phyloP scores from a whole-genome alignment of 106 monocot genomes.

The Apostasia shenzhenica region DNA sequence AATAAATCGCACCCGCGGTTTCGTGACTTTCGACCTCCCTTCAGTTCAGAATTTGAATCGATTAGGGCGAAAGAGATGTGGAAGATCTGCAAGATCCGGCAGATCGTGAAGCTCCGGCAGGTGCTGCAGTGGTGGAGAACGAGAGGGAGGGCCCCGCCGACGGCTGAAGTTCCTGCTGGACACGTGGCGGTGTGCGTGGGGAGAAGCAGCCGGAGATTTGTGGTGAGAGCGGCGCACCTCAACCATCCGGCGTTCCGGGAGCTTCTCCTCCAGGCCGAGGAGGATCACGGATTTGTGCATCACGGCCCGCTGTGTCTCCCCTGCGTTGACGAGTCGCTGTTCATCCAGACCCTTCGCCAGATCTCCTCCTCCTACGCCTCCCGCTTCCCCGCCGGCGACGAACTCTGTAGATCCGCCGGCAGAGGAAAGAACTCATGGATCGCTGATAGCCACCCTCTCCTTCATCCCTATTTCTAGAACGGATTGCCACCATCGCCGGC shows the following conservation, averaged over 20 bases:
- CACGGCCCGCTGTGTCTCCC: slow-evolving; percentile 52
- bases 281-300: slow-evolving; percentile 52
- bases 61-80: not conserved
- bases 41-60: no score
- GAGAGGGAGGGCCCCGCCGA: slow-evolving; percentile 11
- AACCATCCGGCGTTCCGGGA: slow-evolving; percentile 62
- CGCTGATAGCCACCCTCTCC: not conserved
- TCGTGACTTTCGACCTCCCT: not conserved
- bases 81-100: slow-evolving; percentile 44
- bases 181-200: slow-evolving; percentile 66
- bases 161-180: slow-evolving; percentile 45
- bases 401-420: no score
- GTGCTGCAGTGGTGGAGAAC: slow-evolving; percentile 41
- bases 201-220: slow-evolving; percentile 27
- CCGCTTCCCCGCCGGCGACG: not conserved
- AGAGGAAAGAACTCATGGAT: not conserved
- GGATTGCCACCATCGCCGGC: not conserved
- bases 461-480: not conserved
- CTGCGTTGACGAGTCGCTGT: slow-evolving; percentile 49
- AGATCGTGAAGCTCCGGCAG: slow-evolving; percentile 47
- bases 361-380: slow-evolving; percentile 28
- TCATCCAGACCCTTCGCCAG: slow-evolving; percentile 41
- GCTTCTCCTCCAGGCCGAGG: slow-evolving; percentile 51
- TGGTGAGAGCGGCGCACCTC: slow-evolving; percentile 48
- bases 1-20: not conserved